Evolutionary conservation across 2,329 filamentous ascomycete species (phyloP), one percentile per base, ranked within the genome.

Genomic region (Bipolaris victoriae): DNA sequence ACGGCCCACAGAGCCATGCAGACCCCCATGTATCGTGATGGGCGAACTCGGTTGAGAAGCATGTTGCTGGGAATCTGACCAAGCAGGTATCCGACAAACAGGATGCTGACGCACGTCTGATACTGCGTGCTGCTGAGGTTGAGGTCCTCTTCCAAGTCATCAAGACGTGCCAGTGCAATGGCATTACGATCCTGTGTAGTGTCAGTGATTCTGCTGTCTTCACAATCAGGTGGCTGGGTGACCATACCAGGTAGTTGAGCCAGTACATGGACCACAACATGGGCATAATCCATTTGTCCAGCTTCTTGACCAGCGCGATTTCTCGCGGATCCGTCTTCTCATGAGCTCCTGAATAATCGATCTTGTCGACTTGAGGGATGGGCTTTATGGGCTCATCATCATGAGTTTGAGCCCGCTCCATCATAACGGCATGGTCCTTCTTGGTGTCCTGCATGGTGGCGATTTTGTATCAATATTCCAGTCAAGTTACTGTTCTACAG

Each of bases 161-260:
- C 84, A 47, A 90, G 78, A 15, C 83, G 82, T 0, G 88, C 88
- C 2, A 86, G 81, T 1, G 86, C 85, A 62, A 89, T 87, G 70
- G 88, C 87, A 71, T 87, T 87, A 33, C 85, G 80, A 64, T 88
- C 85, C 29, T 40, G 59, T 47, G 39, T 49, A 59, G 24, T 59
- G 58, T 37, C 60, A 51, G 49, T 33, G 13, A 46, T 26, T 41
- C 37, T 47, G 0, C 9, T 80, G 77, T 55, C 79, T 77, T 9
- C 47, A 24, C 5, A 33, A 49, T 33, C 58, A 16, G 66, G 73
- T 10, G 54, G 59, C 36, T 29, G 16, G 15, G 24, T 41, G 18
- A 35, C 29, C 49, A 33, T 52, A 61, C 58, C 35, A 57, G 50
- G 33, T 57, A 57, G 11, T 57, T 57, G 31, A 58, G 51, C 59